These are phyloP conservation scores for Hansenula sp. DNA, from an alignment of 1,139 yeast species.

Conservation along the genomic window DNA sequence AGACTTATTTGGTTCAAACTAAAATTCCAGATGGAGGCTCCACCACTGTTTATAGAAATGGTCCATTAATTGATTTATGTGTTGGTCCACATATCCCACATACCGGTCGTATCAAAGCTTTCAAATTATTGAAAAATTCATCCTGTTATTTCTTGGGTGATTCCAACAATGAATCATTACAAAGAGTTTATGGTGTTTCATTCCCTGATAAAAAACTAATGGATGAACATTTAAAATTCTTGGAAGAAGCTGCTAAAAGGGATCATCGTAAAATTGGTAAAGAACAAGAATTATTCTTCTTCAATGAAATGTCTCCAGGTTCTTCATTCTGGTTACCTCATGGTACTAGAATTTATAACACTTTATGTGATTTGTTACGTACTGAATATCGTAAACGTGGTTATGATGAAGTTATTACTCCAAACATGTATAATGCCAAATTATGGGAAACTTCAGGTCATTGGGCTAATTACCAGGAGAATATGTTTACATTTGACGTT, in stretches of 20 bases:
- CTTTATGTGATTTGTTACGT: slow-evolving; percentile 74
- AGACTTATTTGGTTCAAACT: slow-evolving; percentile 79
- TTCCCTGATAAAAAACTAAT: slow-evolving; percentile 98
- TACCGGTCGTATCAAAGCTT: slow-evolving; percentile 93
- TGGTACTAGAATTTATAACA: slow-evolving; percentile 93
- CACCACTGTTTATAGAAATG: slow-evolving; percentile 97
- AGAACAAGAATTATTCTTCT: slow-evolving; percentile 93
- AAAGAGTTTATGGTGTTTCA: slow-evolving; percentile 96
- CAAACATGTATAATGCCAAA: slow-evolving; percentile 93
- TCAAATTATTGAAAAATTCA: slow-evolving; percentile 92
- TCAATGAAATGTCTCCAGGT: slow-evolving; percentile 97
- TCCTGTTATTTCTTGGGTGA: slow-evolving; percentile 97
- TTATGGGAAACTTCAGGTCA: slow-evolving; percentile 98
- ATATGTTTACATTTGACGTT: slow-evolving; percentile 95
- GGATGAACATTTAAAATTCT: slow-evolving; percentile 93
- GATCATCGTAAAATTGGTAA: slow-evolving; percentile 96
- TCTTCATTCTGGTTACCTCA: slow-evolving; percentile 98
- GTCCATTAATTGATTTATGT: slow-evolving; percentile 95
- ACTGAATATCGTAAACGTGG: slow-evolving; percentile 86
- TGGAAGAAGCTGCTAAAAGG: slow-evolving; percentile 95
- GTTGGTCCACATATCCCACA: slow-evolving; percentile 98
- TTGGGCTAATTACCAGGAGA: slow-evolving; percentile 95
- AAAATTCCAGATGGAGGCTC: slow-evolving; percentile 96
- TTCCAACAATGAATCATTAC: slow-evolving; percentile 87
- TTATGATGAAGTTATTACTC: slow-evolving; percentile 95